phyloP scores from a whole-genome alignment of 352 stramenopile genomes.

The Phytophthora sansomeana region DNA sequence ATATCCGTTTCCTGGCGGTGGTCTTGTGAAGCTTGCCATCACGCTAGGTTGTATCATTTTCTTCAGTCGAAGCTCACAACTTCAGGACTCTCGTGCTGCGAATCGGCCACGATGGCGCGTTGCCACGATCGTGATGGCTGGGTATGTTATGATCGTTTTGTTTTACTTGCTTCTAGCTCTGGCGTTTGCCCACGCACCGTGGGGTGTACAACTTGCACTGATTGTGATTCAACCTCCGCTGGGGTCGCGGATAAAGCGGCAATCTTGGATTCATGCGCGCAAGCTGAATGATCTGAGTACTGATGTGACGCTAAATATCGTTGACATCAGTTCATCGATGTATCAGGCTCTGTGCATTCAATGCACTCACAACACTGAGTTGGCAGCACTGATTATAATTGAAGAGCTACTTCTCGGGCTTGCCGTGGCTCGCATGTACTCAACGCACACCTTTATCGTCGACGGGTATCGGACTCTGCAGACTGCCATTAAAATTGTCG shows the following conservation, averaged over 20 bases:
- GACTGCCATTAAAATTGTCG: constrained; percentile 43
- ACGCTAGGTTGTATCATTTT: constrained; percentile 13
- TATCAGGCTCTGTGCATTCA: constrained; percentile 46
- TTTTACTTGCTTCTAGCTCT: constrained; percentile 38
- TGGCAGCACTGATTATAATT: constrained; percentile 33
- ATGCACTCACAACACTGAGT: constrained; percentile 9
- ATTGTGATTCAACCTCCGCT: constrained; percentile 35
- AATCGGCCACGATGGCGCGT: constrained; percentile 13
- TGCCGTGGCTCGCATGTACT: constrained; percentile 35
- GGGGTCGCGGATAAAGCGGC: constrained; percentile 33
- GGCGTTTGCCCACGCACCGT: constrained; percentile 31
- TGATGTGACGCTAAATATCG: constrained; percentile 55
- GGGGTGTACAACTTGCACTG: constrained; percentile 35
- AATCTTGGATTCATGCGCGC: constrained; percentile 40
- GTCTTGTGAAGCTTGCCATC: constrained; percentile 8
- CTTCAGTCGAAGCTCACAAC: constrained; percentile 1
- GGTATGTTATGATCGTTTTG: constrained; percentile 11
- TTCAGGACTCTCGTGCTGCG: not conserved
- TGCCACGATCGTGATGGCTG: constrained; percentile 13
- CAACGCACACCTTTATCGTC: constrained; percentile 38
- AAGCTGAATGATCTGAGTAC: constrained; percentile 49
- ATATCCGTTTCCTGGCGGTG: constrained; percentile 28
- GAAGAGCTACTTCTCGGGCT: constrained; percentile 32
- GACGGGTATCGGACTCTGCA: constrained; percentile 32
- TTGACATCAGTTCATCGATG: constrained; percentile 44